Evolutionary conservation across 495 filamentous ascomycete genomes (phyloP).

Genomic region (Xylaria palmicola): DNA sequence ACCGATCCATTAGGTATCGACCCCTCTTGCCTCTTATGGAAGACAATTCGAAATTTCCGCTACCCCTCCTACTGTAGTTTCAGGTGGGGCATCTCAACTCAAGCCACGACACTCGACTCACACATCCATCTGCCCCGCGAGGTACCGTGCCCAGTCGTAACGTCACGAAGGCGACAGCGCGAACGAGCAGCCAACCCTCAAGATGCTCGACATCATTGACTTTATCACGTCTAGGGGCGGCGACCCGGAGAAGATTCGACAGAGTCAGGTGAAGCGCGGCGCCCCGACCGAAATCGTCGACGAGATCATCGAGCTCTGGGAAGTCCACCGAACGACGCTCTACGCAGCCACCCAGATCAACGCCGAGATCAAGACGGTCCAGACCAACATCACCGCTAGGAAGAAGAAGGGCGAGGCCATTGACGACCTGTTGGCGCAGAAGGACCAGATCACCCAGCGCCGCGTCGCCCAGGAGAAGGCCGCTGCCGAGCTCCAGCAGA

Average conservation of each 20-base stretch:
- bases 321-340: slow-evolving; percentile 71
- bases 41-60: neutral
- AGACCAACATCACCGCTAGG: slow-evolving; percentile 87
- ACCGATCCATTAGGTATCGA: neutral
- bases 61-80: slow-evolving; percentile 7
- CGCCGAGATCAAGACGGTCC: slow-evolving; percentile 78
- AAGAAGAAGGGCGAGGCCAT: slow-evolving; percentile 79
- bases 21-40: slow-evolving; percentile 4
- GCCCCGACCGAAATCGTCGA: slow-evolving; percentile 82
- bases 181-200: neutral
- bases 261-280: slow-evolving; percentile 78
- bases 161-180: neutral
- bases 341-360: slow-evolving; percentile 79
- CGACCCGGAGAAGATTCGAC: slow-evolving; percentile 82
- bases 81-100: slow-evolving; percentile 11
- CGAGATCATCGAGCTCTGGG: slow-evolving; percentile 82
- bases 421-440: slow-evolving; percentile 70
- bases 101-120: neutral
- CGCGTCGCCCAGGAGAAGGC: slow-evolving; percentile 75
- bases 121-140: neutral
- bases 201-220: slow-evolving; percentile 76
- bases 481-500: slow-evolving; percentile 69
- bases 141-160: neutral
- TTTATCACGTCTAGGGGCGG: slow-evolving; percentile 87
- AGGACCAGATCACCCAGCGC: slow-evolving; percentile 70